phyloP scores from a whole-genome alignment of 495 filamentous ascomycete species.

The Aspergillus cristatus region DNA sequence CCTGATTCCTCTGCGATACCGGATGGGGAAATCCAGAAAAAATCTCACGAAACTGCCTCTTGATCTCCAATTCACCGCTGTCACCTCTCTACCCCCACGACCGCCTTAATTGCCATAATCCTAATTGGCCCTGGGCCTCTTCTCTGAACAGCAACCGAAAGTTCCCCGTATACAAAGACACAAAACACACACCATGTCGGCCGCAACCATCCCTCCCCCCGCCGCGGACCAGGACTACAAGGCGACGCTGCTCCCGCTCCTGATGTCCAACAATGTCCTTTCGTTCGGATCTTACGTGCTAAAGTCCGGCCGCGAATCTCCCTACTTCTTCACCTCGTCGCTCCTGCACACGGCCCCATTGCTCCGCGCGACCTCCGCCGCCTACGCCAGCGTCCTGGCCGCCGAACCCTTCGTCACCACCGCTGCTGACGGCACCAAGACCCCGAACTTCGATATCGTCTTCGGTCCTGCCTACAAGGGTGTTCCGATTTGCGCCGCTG shows the following conservation, averaged over 20 bases:
- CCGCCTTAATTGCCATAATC: no score
- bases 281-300: constrained; percentile 83
- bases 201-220: constrained; percentile 17
- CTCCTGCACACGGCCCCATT: constrained; percentile 71
- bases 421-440: constrained; percentile 22
- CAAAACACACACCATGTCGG: not conserved
- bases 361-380: constrained; percentile 60
- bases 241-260: constrained; percentile 59
- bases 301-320: constrained; percentile 85
- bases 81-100: no score
- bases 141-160: no score
- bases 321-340: constrained; percentile 98
- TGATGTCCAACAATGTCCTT: constrained; percentile 65
- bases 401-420: constrained; percentile 32
- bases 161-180: no score
- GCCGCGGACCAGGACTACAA: constrained; percentile 44
- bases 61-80: no score
- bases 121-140: no score
- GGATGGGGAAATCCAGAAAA: no score
- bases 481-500: constrained; percentile 71
- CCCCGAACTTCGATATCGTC: constrained; percentile 30
- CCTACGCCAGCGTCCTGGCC: constrained; percentile 69
- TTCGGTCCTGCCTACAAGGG: constrained; percentile 92
- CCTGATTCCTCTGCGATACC: no score
- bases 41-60: no score